Evolutionary conservation across 2,329 filamentous ascomycete species (phyloP), one percentile per base, ranked within the genome.

Genomic region (Pseudopyrenochaeta lycopersici): DNA sequence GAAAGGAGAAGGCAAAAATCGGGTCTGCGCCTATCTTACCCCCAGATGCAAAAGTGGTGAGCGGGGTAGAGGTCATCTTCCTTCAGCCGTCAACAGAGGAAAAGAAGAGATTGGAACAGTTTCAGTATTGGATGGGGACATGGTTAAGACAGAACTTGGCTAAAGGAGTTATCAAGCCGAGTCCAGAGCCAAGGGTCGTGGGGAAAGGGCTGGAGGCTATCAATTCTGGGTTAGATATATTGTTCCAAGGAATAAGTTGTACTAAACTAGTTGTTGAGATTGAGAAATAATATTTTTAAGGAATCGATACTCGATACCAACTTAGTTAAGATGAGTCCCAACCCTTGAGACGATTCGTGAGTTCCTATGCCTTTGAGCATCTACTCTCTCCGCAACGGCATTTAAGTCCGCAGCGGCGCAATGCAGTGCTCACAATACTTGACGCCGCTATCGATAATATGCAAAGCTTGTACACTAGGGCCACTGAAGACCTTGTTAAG

Each of bases 11-110:
- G 4, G 42, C 42, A n/a, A 45, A 33, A 12, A 45, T 45, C n/a
- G 42, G 27, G 12, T 45, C 42, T 10, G 42, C 42, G 30, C 42
- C 42, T 11, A 32, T 45, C 31, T 15, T 45, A 9, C 42, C 42
- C 18, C 15, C 27, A 4, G 42, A 45, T 33, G 27, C 42, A 21
- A 11, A 45, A 6, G 17, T 18, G 15, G 17, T 45, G n/a, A 15
- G 23, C 4, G 42, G 42, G 14, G 42, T 45, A 14, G 42, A 45
- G 30, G 17, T n/a, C 9, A 29, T 45, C 9, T 45, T 45, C n/a
- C n/a, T 45, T 27, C 27, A 33, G 42, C 42, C 42, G 15, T 33
- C 42, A 20, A 6, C 17, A 27, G 11, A 45, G 3, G 42, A 45
- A 23, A 27, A 35, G 2, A 27, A 45, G 31, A 21, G 42, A 45